phyloP scores from a whole-genome alignment of 169 alveolate species.

The Plasmodium vinckei region DNA sequence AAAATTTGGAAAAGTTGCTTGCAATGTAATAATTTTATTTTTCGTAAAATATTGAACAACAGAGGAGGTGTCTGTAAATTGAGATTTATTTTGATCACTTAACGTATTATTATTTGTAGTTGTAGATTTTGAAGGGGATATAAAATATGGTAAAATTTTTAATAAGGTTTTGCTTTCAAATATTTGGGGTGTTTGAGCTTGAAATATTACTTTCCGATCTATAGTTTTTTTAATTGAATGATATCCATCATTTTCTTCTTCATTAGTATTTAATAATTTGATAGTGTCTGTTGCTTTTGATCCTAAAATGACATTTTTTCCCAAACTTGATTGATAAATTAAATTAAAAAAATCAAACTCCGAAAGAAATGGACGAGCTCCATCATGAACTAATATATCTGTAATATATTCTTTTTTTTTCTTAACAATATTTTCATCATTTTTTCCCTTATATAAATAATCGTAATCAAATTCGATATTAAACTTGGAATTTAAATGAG shows the following conservation, averaged over 20 bases:
- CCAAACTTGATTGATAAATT: conserved; percentile 20
- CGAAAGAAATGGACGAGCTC: conserved; percentile 59
- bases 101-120: not conserved
- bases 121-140: not conserved
- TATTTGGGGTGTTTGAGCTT: conserved; percentile 67
- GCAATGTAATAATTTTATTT: conserved; percentile 26
- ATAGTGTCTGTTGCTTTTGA: conserved; percentile 42
- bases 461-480: too few species aligned
- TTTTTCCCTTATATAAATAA: not conserved
- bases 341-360: conserved; percentile 44
- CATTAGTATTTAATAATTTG: not conserved
- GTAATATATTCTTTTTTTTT: conserved; percentile 1
- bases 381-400: conserved; percentile 49
- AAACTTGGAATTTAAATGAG: too few species aligned
- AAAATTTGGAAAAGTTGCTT: conserved; percentile 29
- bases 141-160: not conserved
- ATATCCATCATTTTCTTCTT: not conserved
- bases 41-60: conserved; percentile 22
- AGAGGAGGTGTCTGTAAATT: conserved; percentile 54
- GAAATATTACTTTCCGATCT: conserved; percentile 19
- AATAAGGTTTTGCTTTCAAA: conserved; percentile 28
- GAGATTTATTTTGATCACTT: not conserved
- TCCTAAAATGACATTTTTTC: conserved; percentile 33
- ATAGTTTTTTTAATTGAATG: not conserved
- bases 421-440: not conserved